These are phyloP conservation scores for Sphagnum magellanicum DNA, from an alignment of 228 moss, liverwort and hornwort genomes.

Conservation along the genomic window DNA sequence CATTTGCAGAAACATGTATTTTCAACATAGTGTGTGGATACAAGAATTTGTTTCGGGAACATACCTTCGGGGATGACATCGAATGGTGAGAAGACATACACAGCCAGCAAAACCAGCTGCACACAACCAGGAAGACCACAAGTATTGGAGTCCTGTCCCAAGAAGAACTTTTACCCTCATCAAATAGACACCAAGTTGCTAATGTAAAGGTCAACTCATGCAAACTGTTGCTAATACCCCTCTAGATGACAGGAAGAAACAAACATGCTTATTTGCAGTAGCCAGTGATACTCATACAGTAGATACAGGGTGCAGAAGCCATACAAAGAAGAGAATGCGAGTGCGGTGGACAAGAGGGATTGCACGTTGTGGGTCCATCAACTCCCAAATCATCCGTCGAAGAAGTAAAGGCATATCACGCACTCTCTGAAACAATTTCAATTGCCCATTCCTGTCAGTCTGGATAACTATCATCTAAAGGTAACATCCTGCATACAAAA, in stretches of 20 bases:
- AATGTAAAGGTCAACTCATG: too few relatives aligned
- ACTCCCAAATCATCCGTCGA: constrained; percentile 78
- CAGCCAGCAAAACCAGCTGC: constrained; percentile 80
- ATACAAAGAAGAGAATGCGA: constrained; percentile 84
- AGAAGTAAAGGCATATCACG: constrained; percentile 95
- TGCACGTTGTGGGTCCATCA: constrained; percentile 94
- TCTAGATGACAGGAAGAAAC: too few relatives aligned
- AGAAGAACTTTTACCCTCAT: too few relatives aligned
- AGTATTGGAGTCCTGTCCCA: too few relatives aligned
- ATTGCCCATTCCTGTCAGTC: neutral
- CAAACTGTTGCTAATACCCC: too few relatives aligned
- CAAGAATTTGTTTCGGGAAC: neutral
- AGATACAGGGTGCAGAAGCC: constrained; percentile 5
- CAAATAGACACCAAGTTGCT: too few relatives aligned
- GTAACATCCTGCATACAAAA: too few relatives aligned
- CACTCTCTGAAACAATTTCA: constrained; percentile 54
- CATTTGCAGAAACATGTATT: too few relatives aligned
- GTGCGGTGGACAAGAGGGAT: constrained; percentile 84
- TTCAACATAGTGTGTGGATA: too few relatives aligned
- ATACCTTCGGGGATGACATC: constrained; percentile 93
- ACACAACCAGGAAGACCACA: constrained; percentile 8
- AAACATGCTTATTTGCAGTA: too few relatives aligned
- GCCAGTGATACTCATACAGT: too few relatives aligned
- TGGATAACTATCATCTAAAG: too few relatives aligned
- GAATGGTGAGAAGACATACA: constrained; percentile 86